Evolutionary conservation across 345 rosid species (phyloP), one percentile per base, ranked within the genome.

Genomic region (Ricinus communis): DNA sequence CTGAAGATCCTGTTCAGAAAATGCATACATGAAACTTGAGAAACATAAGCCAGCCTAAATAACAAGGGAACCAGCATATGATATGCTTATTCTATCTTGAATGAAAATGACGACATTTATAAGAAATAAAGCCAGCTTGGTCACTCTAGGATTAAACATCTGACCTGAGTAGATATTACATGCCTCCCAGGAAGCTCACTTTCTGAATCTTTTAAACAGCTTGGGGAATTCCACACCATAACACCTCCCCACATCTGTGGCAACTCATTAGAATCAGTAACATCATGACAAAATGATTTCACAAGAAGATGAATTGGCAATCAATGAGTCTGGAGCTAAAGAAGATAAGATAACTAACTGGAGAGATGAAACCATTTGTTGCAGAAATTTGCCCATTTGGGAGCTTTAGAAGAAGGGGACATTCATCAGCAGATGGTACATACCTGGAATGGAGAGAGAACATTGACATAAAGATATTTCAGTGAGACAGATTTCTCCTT

Each of bases 181-280:
- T 76, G 86, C 83, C 79, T 74, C 65, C 54, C 78, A 71, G 79
- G 77, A 73, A 36, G 84, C 57, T 73, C 27, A 71, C 36, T 76
- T 80, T 71, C 84, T 57, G 86, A 73, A 70, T 79, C 77, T 75
- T 80, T 78, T 21, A 70, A 81, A 81, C 97, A 90, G 78, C 72
- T 77, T 55, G 13, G 66, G 12, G 93, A 93, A 71, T 89, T 90
- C 96, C 96, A 95, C 50, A 92, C 94, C 75, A 87, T 84, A 55
- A 92, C 86, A 63, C 98, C 91, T 64, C 99, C 98, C 99, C 99
- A 95, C 97, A 90, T 95, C 99, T 92, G 81, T 56, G 72, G 59
- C 71, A 66, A 67, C 54, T 46, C 69, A 69, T 55, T 24, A 58
- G 62, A 70, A 33, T 58, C 13, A 28, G 56, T 40, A 33, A 56